Evolutionary conservation across 108 stramenopile genomes (phyloP), one percentile per base, ranked within the genome.

Genomic region (Skeletonema costatum): DNA sequence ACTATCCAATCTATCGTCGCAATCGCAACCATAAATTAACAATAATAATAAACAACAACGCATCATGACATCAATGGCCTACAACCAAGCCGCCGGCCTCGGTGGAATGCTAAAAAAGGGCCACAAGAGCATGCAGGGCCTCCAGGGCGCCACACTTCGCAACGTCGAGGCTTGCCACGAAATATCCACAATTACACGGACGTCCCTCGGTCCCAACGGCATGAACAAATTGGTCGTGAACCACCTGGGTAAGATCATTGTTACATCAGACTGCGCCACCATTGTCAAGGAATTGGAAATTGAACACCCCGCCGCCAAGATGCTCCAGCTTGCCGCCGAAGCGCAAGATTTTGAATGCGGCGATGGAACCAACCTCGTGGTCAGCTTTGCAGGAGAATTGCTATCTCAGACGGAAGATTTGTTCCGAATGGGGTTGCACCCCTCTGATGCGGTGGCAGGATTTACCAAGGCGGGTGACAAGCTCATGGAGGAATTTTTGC

Each of bases 141-240:
- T 75, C 46, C 87, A 86, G 42, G 88, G 82, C 64, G 80, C 85
- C 75, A 87, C 77, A 38, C 72, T 93, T 30, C 93, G 93, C 58
- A 99, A 99, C 84, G 95, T 99, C 71, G 90, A 93, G 62, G 99
- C 99, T 21, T 97, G 96, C 42, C 93, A 92, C 75, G 88, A 97
- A 80, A 86, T 99, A 35, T 95, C 96, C 8, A 87, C 83, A 42
- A 98, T 99, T 86, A 92, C 98, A 5, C 76, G 85, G 30, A 93
- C 98, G 14, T 97, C 97, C 68, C 73, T 99, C 75, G 99, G 99
- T 11, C 99, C 99, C 19, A 98, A 98, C 75, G 98, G 98, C 50
- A 96, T 98, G 85, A 97, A 97, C 87, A 99, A 99, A 83, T 90
- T 99, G 59, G 94, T 99, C 32, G 97, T 99, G 48, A 99, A 99